Evolutionary conservation across 345 rosid species (phyloP), one percentile per base, ranked within the genome.

Genomic region (Toxicodendron radicans): DNA sequence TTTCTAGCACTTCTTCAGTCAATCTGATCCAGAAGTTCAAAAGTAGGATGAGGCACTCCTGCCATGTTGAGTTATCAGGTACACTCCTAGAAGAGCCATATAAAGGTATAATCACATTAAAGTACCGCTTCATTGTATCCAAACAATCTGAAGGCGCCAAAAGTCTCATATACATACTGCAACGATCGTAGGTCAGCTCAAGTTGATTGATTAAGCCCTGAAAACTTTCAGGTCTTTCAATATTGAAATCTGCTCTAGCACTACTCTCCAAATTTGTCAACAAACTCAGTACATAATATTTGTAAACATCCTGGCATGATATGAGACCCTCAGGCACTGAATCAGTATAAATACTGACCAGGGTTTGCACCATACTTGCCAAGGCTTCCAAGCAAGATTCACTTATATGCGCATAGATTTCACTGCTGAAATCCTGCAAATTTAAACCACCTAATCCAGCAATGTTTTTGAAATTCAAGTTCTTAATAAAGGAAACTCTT

Each of bases 21-120:
- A 93, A 73, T 81, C 87, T 83, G 73, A 90, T 81, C 91, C 90
- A 93, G 79, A 93, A 95, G 83, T 88, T 91, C 71, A 95, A 66
- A 71, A 93, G 84, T 75, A 86, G 65, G 61, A 95, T 90, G n/a
- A 93, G 88, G 62, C 92, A 86, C 23, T 89, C 99, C 88, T 95
- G 98, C 97, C 97, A 95, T 76, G 89, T 75, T 46, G 99, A 90
- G 80, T 84, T 85, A 85, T 93, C 99, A n/a, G 88, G 91, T 72
- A 93, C 71, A 75, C 66, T 85, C 82, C 78, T 64, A 71, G 58
- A 68, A 70, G 85, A 78, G 71, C 84, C 86, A 62, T 61, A 76
- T 59, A 80, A 79, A 21, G 85, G 86, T 72, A 91, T 64, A 53
- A 88, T 81, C 61, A 86, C 71, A 6, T 71, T 79, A 80, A 93